phyloP scores from a whole-genome alignment of 495 filamentous ascomycete species.

The Aspergillus ostianus region DNA sequence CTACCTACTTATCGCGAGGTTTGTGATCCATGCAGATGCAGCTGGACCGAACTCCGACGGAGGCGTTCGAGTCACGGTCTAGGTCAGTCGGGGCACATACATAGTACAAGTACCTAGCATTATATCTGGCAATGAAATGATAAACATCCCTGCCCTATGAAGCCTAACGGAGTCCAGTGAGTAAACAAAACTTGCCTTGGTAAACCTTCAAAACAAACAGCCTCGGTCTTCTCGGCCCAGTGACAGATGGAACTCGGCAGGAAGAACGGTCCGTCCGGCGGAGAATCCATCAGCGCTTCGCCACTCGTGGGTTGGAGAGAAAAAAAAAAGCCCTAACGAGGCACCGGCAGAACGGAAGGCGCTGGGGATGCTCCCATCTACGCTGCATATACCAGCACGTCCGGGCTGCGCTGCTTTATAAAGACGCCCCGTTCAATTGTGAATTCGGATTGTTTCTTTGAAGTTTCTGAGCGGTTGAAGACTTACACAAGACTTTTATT shows the following conservation, averaged over 20 bases:
- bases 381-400: slow-evolving; percentile 46
- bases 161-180: background rate
- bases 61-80: background rate
- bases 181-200: no score
- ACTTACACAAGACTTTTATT: background rate
- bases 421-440: no score
- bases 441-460: no score
- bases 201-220: no score
- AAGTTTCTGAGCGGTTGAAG: no score
- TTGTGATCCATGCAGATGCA: background rate
- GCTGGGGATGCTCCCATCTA: slow-evolving; percentile 36
- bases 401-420: background rate
- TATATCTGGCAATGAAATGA: background rate
- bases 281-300: slow-evolving; percentile 4
- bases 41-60: background rate
- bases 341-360: slow-evolving; percentile 17
- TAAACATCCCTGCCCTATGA: background rate
- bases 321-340: slow-evolving; percentile 3
- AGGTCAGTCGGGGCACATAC: background rate
- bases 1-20: background rate
- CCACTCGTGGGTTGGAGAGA: no score
- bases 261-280: slow-evolving; percentile 9
- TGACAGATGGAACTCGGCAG: background rate
- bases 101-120: background rate
- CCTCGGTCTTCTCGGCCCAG: slow-evolving; percentile 13